Base-by-base conservation (phyloP, 441 rosid genomes). In the Erodium texanum region DNA sequence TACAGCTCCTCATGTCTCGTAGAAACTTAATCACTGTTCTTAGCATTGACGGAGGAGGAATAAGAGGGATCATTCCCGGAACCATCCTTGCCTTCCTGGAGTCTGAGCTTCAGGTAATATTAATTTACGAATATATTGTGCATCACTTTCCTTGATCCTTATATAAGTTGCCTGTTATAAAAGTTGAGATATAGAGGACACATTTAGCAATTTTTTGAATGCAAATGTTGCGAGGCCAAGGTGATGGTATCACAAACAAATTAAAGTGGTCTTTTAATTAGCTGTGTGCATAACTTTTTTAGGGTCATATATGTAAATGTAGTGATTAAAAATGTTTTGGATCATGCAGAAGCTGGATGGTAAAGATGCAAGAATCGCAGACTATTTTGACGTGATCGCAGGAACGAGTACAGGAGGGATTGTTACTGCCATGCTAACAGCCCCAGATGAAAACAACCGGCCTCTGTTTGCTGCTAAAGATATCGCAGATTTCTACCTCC, bases 1-100 rank as follows among this genome's bases (percentile, higher is more conserved):
- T 27, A 27, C 4, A 27, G 29, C 29, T 4, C 29, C 2, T 27
- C 29, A 41, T 41, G 54, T 11, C 54, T 29, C 79, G 68, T 15
- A 90, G 88, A 63, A 71, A 82, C 72, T 77, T 80, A 18, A 70
- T 86, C 45, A 86, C 86, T 1, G 72, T 86, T 62, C 88, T 86
- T 22, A 84, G 90, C 79, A 82, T 86, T 63, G 88, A 86, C 66
- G 90, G 88, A 24, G 90, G 90, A 56, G 88, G 88, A 14, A 72
- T 86, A 23, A 80, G 87, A 68, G 88, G 87, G 38, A 75, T 86
- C 24, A 84, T 86, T 64, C 91, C 85, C 0, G 85, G 85, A 38
- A 81, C 78, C 7, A 81, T 86, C 73, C 85, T 86, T 24, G 69
- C 74, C 68, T 83, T 74, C 65, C 76, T 84, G 4, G 90, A 86